phyloP scores from a whole-genome alignment of 139 green algal genomes.

The Chlamydomonas asymmetrica region DNA sequence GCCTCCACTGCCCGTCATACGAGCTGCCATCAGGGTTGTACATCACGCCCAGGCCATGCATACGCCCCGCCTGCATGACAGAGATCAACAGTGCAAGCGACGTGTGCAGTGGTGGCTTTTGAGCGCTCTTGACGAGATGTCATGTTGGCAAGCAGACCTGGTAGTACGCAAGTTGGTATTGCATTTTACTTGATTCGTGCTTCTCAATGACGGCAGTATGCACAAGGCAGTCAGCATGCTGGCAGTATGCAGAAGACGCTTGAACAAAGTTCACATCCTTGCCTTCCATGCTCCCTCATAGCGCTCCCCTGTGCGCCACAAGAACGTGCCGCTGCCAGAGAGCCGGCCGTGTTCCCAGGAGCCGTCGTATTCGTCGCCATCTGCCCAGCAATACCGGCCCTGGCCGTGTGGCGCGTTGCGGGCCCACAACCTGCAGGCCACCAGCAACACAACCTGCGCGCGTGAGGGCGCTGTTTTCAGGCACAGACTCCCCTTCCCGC shows the following conservation, averaged over 20 bases:
- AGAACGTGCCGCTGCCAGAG: slow-evolving; percentile 91
- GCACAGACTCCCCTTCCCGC: too few species aligned
- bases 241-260: background rate
- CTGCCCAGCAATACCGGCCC: too few species aligned
- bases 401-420: too few species aligned
- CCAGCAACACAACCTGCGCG: too few species aligned
- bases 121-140: background rate
- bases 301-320: slow-evolving; percentile 81
- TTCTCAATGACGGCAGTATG: background rate
- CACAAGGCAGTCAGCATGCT: background rate
- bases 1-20: slow-evolving; percentile 75
- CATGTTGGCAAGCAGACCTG: background rate
- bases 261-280: background rate
- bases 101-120: background rate
- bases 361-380: too few species aligned
- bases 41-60: slow-evolving; percentile 78
- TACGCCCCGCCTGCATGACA: slow-evolving; percentile 45
- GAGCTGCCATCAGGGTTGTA: slow-evolving; percentile 68
- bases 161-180: background rate
- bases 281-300: slow-evolving; percentile 90
- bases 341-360: too few species aligned
- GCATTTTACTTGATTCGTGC: background rate
- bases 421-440: too few species aligned
- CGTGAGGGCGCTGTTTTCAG: too few species aligned
- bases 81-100: background rate